Evolutionary conservation across 192 early-diverging fungal species (phyloP).

Genomic region (Rhizoclosmatium globosum): DNA sequence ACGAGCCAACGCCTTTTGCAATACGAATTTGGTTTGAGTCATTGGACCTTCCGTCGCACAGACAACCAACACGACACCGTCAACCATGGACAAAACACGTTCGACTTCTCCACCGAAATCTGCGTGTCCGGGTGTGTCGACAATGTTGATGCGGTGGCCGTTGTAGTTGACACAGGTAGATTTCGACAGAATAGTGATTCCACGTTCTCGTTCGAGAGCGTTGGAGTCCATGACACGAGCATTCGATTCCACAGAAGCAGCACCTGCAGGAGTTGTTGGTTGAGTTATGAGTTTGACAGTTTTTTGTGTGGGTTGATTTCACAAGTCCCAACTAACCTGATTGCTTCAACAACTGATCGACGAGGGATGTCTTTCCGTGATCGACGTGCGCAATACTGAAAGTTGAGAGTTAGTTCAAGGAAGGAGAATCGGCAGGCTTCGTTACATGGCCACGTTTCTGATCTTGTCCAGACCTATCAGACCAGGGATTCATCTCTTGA

Average conservation of each 20-base stretch:
- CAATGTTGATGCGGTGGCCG: slow-evolving; percentile 84
- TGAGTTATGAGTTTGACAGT: background rate
- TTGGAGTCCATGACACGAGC: slow-evolving; percentile 86
- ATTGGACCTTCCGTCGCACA: slow-evolving; percentile 87
- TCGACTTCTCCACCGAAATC: slow-evolving; percentile 74
- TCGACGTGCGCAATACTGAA: slow-evolving; percentile 80
- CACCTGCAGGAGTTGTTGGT: slow-evolving; percentile 30
- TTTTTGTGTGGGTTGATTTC: background rate
- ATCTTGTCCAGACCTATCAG: slow-evolving; percentile 46
- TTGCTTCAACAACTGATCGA: slow-evolving; percentile 69
- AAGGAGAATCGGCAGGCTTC: too few species aligned
- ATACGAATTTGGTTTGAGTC: slow-evolving; percentile 90
- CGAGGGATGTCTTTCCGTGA: slow-evolving; percentile 80
- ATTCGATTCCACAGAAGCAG: slow-evolving; percentile 59
- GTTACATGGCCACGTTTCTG: slow-evolving; percentile 62
- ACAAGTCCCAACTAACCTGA: slow-evolving; percentile 45
- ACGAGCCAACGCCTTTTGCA: slow-evolving; percentile 77
- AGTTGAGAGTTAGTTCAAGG: too few species aligned
- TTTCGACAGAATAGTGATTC: slow-evolving; percentile 90
- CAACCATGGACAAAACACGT: slow-evolving; percentile 88
- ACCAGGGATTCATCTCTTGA: background rate
- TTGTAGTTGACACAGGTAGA: slow-evolving; percentile 79
- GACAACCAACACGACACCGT: slow-evolving; percentile 87
- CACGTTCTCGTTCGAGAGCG: slow-evolving; percentile 80
- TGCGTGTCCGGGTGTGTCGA: slow-evolving; percentile 81